These are phyloP conservation scores for Nakazawaea laoshanensis DNA, from an alignment of 805 yeast genomes.

Conservation along the genomic window DNA sequence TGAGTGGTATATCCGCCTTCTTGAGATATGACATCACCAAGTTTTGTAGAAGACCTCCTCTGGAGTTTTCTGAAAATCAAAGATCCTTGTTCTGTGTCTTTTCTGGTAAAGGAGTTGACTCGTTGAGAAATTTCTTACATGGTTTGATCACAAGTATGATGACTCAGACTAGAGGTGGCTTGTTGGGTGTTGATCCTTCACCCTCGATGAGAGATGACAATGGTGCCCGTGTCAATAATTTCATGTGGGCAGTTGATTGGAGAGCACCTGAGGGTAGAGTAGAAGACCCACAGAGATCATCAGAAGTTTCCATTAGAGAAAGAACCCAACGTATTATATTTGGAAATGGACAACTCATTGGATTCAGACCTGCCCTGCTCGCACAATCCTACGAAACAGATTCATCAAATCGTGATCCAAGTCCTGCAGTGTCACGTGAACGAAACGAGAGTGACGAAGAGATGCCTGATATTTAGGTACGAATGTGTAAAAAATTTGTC, in stretches of 20 bases:
- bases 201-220: slow-evolving; percentile 8
- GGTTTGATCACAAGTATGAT: slow-evolving; percentile 13
- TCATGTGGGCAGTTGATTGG: slow-evolving; percentile 4
- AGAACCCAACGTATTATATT: no score
- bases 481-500: no score
- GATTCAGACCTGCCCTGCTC: no score
- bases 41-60: slow-evolving; percentile 88
- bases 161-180: slow-evolving; percentile 5
- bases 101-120: slow-evolving; percentile 80
- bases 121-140: slow-evolving; percentile 63
- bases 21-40: slow-evolving; percentile 76
- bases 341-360: no score
- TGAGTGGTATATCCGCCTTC: slow-evolving; percentile 90
- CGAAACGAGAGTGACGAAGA: slow-evolving; percentile 7
- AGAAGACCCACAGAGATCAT: no score
- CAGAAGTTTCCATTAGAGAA: no score
- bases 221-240: slow-evolving; percentile 3
- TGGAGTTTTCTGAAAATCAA: slow-evolving; percentile 84
- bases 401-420: not conserved
- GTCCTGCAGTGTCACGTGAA: not conserved
- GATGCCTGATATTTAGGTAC: slow-evolving; percentile 5
- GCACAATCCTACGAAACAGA: no score
- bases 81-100: slow-evolving; percentile 85
- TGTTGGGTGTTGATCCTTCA: slow-evolving; percentile 1
- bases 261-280: not conserved